These are phyloP conservation scores for Penicillium paradoxum DNA, from an alignment of 495 filamentous ascomycete species.

Conservation along the genomic window DNA sequence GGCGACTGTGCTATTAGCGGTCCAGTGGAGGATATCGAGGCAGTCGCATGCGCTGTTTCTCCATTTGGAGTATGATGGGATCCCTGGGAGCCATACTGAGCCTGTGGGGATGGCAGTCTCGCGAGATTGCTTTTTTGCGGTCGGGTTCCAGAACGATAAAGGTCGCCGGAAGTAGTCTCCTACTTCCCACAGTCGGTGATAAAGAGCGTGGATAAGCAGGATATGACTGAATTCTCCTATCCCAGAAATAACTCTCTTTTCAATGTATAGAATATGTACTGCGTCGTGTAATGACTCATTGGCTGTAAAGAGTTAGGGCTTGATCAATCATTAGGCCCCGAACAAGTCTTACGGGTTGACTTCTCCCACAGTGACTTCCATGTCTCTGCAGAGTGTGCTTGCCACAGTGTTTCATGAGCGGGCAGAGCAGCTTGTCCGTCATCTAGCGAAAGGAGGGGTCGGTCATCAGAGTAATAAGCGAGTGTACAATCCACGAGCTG, in stretches of 20 bases:
- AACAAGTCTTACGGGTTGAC: constrained; percentile 17
- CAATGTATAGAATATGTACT: constrained; percentile 45
- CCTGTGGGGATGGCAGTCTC: constrained; percentile 32
- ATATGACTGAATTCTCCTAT: constrained; percentile 47
- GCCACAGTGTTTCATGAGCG: constrained; percentile 45
- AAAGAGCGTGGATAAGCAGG: constrained; percentile 47
- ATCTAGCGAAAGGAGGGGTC: constrained; percentile 35
- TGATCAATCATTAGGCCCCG: neutral
- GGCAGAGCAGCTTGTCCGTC: constrained; percentile 42
- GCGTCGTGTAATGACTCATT: constrained; percentile 41
- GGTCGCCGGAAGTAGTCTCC: constrained; percentile 42
- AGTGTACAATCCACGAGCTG: constrained; percentile 45
- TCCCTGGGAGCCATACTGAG: constrained; percentile 48
- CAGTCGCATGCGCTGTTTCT: constrained; percentile 52
- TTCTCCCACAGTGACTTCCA: constrained; percentile 36
- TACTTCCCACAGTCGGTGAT: constrained; percentile 50
- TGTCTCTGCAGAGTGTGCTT: constrained; percentile 29
- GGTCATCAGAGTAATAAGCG: constrained; percentile 38
- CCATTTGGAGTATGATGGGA: constrained; percentile 50
- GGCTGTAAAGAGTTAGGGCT: constrained; percentile 13
- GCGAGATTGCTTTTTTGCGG: constrained; percentile 40
- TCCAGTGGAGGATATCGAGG: constrained; percentile 53
- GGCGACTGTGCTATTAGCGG: constrained; percentile 43
- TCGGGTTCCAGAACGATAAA: constrained; percentile 47
- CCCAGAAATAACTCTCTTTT: constrained; percentile 40